Evolutionary conservation across 192 early-diverging fungal genomes (phyloP), one percentile per base, ranked within the genome.

Genomic region (Fimicolochytrium jonesii): DNA sequence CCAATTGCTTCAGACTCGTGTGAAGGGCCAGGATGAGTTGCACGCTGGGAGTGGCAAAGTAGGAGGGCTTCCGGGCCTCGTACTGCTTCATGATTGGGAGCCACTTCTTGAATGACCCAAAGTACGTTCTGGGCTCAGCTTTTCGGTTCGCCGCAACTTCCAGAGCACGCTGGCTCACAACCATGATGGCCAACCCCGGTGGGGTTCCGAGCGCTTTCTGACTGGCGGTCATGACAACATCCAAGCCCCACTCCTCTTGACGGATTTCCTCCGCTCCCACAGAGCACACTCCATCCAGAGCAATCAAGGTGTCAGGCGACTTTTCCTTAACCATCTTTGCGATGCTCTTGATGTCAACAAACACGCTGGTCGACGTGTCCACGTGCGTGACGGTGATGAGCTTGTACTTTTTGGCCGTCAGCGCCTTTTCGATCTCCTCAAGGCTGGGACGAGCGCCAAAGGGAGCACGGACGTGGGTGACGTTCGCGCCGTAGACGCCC

Each of bases 21-120:
- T 92, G 80, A 32, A 98, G 87, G 25, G 93, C 92, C 72, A 87
- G 80, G 70, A 98, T 83, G 36, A 90, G 82, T 78, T 94, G 92
- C 45, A 98, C 95, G 43, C 91, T 85, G 11, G 95, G 95, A 29
- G 95, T 98, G 51, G 93, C 95, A 84, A 98, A 98, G 78, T 98
- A 98, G 53, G 84, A 83, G 28, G 88, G 84, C 55, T 92, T 90
- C 57, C 92, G 86, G 0, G 86, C 86, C 78, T 98, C 95, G 77
- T 98, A 98, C 29, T 91, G 87, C 61, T 85, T 75, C 95, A 98
- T 98, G 70, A 98, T 88, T 33, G 95, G 95, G 67, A 94, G 79
- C 95, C 95, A 98, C 61, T 93, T 91, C 59, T 78, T 81, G 88
- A 92, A 95, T 69, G 85, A 90, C 34, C 84, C 86, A 70, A 91